Evolutionary conservation across 345 rosid genomes (phyloP), one percentile per base, ranked within the genome.

Genomic region (Euphorbia pulcherrima): DNA sequence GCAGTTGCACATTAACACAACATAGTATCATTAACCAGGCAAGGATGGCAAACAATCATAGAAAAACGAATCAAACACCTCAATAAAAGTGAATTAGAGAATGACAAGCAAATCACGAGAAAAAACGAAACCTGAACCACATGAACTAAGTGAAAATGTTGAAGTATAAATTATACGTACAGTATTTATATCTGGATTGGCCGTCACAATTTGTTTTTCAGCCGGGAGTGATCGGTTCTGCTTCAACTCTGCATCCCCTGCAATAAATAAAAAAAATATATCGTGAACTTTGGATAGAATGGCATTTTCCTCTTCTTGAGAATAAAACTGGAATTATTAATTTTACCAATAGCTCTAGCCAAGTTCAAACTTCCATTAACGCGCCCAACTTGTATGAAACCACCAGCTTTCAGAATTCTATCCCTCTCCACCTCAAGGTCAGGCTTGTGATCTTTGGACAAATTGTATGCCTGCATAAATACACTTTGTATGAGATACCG

Each of bases 401-500:
- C 99, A 74, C 99, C 96, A 48, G 97, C 97, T 85, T 89, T 91
- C 53, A 88, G 55, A 68, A 94, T 94, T 84, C 99, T 85, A 48
- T 89, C 96, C 74, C 82, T 94, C 77, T 94, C 99, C 64, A 75
- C 80, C 75, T 87, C 99, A 69, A 89, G 94, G 65, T 91, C 97
- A 68, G 99, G 99, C 73, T 94, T 94, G 80, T 94, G 99, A 78
- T 92, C 99, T 82, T 83, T 90, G 58, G 97, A 92, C 50, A 94
- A 89, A 84, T 90, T 77, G 76, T 80, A 92, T 58, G 97, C 99
- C 89, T 89, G 82, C 71, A 79, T 29, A 50, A 46, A 37, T 6
- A 48, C 70, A 55, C 73, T 20, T 33, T 16, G 57, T 65, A 68
- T 52, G 20, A 65, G 66, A 44, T 23, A 72, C n/a, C 28, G 65